phyloP scores from a whole-genome alignment of 208 protist genomes.

The Crithidia thermophila region DNA sequence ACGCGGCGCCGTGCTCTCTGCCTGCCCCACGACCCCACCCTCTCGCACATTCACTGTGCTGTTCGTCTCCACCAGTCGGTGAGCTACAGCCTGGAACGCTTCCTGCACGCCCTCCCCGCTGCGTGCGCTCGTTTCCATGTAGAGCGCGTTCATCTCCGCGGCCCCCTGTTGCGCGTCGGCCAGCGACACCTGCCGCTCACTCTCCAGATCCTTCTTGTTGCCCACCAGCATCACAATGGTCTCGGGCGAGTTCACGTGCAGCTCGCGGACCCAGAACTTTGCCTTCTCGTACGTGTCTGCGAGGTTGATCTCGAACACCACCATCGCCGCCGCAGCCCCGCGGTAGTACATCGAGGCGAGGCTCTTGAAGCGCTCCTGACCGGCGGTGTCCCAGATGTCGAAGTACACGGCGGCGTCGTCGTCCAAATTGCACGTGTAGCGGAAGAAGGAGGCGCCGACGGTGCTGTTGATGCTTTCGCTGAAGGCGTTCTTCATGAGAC shows the following conservation, averaged over 20 bases:
- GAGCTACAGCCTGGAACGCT: constrained; percentile 67
- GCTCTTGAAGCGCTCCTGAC: constrained; percentile 90
- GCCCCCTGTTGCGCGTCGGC: constrained; percentile 64
- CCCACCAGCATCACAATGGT: constrained; percentile 94
- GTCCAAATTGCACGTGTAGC: constrained; percentile 67
- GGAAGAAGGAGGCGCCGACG: constrained; percentile 86
- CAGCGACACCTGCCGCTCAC: constrained; percentile 43
- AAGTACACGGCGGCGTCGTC: constrained; percentile 66
- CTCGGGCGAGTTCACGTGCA: constrained; percentile 88
- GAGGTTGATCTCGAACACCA: constrained; percentile 97
- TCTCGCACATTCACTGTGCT: constrained; percentile 66
- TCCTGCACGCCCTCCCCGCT: constrained; percentile 68
- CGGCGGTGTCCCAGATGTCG: constrained; percentile 93
- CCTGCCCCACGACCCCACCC: constrained; percentile 60
- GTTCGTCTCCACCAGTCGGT: constrained; percentile 54
- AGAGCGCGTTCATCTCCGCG: constrained; percentile 51
- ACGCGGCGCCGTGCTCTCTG: constrained; percentile 17
- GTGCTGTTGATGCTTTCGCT: constrained; percentile 74
- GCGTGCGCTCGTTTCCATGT: constrained; percentile 75
- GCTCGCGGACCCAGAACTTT: constrained; percentile 97
- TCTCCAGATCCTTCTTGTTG: constrained; percentile 96
- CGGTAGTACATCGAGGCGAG: constrained; percentile 94
- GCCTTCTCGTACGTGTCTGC: constrained; percentile 94
- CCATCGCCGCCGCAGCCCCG: constrained; percentile 87
- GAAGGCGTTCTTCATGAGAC: constrained; percentile 83